phyloP scores from a whole-genome alignment of 495 filamentous ascomycete species.

The Tuber umbilicatum region DNA sequence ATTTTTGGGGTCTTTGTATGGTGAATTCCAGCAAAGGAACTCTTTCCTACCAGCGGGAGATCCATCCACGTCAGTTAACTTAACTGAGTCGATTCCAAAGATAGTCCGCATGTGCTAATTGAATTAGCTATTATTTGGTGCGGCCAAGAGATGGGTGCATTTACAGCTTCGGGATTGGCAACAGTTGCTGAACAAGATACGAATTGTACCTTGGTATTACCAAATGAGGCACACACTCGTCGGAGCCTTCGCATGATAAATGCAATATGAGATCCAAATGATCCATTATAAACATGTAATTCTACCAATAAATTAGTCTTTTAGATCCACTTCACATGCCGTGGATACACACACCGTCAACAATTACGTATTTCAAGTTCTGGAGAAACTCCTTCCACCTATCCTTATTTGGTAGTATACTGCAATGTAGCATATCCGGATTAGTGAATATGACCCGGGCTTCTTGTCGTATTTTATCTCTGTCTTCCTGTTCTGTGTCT shows the following conservation, averaged over 20 bases:
- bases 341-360: slow-evolving; percentile 46
- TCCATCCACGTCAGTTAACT: slow-evolving; percentile 80
- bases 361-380: slow-evolving; percentile 81
- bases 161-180: slow-evolving; percentile 66
- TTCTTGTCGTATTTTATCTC: slow-evolving; percentile 76
- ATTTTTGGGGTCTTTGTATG: slow-evolving; percentile 83
- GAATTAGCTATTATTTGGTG: slow-evolving; percentile 7
- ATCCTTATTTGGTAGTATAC: slow-evolving; percentile 85
- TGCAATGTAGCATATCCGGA: slow-evolving; percentile 95
- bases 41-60: slow-evolving; percentile 91
- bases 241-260: slow-evolving; percentile 89
- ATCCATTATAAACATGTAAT: slow-evolving; percentile 90
- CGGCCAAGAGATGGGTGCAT: background rate
- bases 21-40: slow-evolving; percentile 97
- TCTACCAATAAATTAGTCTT: slow-evolving; percentile 55
- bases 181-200: slow-evolving; percentile 97
- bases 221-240: slow-evolving; percentile 82
- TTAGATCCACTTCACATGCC: background rate
- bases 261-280: slow-evolving; percentile 89
- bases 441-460: slow-evolving; percentile 96
- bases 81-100: slow-evolving; percentile 77
- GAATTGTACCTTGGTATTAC: slow-evolving; percentile 82
- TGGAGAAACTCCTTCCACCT: slow-evolving; percentile 82
- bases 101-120: slow-evolving; percentile 79
- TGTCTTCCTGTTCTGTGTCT: slow-evolving; percentile 75